These are phyloP conservation scores for Phylloporus sp. DNA, from an alignment of 1,284 basidiomycete species.

Conservation along the genomic window DNA sequence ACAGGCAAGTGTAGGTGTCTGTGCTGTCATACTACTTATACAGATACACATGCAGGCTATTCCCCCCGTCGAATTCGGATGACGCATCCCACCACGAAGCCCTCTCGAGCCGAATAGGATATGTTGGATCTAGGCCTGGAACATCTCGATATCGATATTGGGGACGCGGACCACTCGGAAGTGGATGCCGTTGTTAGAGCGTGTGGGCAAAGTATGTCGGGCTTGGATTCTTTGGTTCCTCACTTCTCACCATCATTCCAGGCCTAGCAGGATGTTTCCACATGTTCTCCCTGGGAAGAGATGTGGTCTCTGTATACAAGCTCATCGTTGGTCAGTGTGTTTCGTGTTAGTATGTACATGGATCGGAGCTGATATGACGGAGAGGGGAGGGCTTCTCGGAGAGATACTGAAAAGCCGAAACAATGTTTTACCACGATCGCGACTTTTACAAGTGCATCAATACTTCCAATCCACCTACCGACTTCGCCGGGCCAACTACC, in stretches of 20 bases:
- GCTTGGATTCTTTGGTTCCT: neutral
- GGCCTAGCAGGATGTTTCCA: neutral
- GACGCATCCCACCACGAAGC: conserved; percentile 89
- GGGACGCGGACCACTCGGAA: conserved; percentile 51
- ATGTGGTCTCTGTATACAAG: conserved; percentile 80
- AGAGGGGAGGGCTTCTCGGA: too few relatives aligned
- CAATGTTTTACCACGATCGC: conserved; percentile 26
- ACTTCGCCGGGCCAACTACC: neutral
- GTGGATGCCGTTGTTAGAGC: conserved; percentile 68
- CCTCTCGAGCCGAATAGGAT: conserved; percentile 86
- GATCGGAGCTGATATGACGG: conserved; percentile 2
- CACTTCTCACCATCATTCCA: conserved; percentile 46
- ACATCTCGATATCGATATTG: conserved; percentile 82
- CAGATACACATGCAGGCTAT: conserved; percentile 53
- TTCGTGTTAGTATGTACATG: neutral
- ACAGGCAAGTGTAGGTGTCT: conserved; percentile 30
- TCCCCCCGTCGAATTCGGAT: conserved; percentile 69
- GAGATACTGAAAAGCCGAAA: conserved; percentile 66
- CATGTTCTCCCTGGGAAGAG: too few relatives aligned
- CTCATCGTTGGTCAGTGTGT: conserved; percentile 73
- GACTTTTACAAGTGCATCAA: neutral
- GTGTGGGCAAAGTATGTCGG: conserved; percentile 75
- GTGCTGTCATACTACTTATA: neutral
- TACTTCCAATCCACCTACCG: neutral
- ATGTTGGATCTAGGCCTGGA: conserved; percentile 85